Percentiles rank a stretch among this genome's conserved stretches.
These are phyloP conservation scores for Pisolithus albus DNA, from an alignment of 768 basidiomycete genomes.

Conservation along the genomic window DNA sequence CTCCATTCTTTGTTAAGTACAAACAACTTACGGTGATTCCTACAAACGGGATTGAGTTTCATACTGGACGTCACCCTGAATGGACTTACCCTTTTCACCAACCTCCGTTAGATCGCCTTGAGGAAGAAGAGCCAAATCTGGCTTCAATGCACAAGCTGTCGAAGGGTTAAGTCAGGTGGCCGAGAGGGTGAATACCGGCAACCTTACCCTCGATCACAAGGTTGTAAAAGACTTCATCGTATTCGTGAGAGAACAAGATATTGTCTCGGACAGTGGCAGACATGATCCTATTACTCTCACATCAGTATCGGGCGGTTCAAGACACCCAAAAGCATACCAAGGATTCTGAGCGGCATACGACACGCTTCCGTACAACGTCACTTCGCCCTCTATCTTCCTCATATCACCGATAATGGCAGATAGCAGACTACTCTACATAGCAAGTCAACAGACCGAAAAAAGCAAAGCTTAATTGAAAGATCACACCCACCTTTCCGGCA, in stretches of 20 bases:
- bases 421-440: slow-evolving; percentile 56
- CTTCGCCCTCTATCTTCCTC: slow-evolving; percentile 66
- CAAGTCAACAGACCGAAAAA: neutral
- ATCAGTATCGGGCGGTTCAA: neutral
- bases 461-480: neutral
- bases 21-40: slow-evolving; percentile 48
- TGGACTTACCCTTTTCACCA: slow-evolving; percentile 65
- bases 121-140: slow-evolving; percentile 72
- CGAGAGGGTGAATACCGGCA: neutral
- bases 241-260: slow-evolving; percentile 86
- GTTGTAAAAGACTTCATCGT: slow-evolving; percentile 79
- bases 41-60: slow-evolving; percentile 11
- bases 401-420: slow-evolving; percentile 87
- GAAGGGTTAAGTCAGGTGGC: neutral
- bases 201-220: slow-evolving; percentile 67
- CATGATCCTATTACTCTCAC: slow-evolving; percentile 57
- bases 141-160: slow-evolving; percentile 75
- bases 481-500: slow-evolving; percentile 63
- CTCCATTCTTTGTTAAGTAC: slow-evolving; percentile 3
- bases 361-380: slow-evolving; percentile 60
- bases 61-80: too few relatives aligned
- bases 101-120: slow-evolving; percentile 83
- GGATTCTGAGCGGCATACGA: slow-evolving; percentile 86
- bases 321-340: slow-evolving; percentile 42
- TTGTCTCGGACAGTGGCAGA: slow-evolving; percentile 85